Evolutionary conservation across 495 filamentous ascomycete species (phyloP).

Genomic region (Penicillium angulare): DNA sequence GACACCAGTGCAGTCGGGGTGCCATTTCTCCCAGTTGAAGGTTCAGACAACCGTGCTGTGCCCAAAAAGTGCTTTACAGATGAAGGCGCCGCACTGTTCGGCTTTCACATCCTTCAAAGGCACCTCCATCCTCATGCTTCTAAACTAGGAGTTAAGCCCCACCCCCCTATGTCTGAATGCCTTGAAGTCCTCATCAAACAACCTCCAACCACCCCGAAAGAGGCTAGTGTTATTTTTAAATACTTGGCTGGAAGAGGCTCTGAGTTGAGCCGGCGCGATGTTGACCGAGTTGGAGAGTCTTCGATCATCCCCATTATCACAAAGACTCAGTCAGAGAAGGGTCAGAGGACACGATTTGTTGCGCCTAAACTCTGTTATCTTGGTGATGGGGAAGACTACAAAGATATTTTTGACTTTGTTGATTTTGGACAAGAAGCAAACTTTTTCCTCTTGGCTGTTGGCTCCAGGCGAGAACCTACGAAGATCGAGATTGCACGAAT

Average conservation of each 20-base stretch:
- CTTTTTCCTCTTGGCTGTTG: constrained; percentile 78
- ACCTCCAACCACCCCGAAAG: constrained; percentile 62
- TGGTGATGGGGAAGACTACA: constrained; percentile 70
- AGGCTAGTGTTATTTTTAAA: constrained; percentile 69
- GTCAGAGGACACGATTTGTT: constrained; percentile 42
- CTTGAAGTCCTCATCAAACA: constrained; percentile 63
- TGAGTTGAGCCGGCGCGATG: constrained; percentile 63
- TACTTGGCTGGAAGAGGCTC: constrained; percentile 77
- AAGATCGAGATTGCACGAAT: constrained; percentile 78
- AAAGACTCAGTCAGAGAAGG: constrained; percentile 34
- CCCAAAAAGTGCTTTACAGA: constrained; percentile 83
- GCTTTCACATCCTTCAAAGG: constrained; percentile 69
- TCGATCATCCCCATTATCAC: constrained; percentile 68
- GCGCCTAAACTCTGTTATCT: constrained; percentile 74
- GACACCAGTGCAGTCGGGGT: constrained; percentile 53
- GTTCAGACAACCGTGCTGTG: constrained; percentile 58
- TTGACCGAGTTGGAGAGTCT: constrained; percentile 57
- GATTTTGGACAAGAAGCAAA: constrained; percentile 89
- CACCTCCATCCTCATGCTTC: constrained; percentile 72
- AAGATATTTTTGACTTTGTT: constrained; percentile 93
- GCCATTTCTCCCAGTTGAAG: constrained; percentile 72
- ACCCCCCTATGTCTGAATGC: constrained; percentile 76
- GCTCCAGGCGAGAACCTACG: constrained; percentile 86
- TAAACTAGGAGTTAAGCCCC: constrained; percentile 77
- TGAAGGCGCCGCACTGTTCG: constrained; percentile 69